Evolutionary conservation across 225 moss, liverwort and hornwort species (phyloP).

Genomic region (Antitrichia curtipendula): DNA sequence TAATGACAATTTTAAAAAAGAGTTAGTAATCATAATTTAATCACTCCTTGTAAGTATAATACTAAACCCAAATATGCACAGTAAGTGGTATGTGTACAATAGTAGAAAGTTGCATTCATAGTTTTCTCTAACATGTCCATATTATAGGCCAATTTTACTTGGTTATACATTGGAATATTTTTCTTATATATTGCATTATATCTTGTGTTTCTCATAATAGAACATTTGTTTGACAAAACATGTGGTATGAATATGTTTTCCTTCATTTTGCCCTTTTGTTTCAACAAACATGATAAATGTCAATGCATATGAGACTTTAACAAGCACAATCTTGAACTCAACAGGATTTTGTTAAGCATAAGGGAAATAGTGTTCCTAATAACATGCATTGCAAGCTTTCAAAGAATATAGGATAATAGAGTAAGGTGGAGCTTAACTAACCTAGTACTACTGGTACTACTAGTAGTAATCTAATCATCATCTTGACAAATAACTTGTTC

Average conservation of each 20-base stretch:
- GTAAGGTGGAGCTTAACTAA: not conserved
- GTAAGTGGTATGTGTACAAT: too few relatives aligned
- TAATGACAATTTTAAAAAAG: too few relatives aligned
- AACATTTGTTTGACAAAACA: not conserved
- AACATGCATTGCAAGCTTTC: not conserved
- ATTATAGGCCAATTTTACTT: not conserved
- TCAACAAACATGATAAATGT: not conserved
- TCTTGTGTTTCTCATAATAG: not conserved
- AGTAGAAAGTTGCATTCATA: not conserved
- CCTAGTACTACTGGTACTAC: too few relatives aligned
- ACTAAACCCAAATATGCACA: too few relatives aligned
- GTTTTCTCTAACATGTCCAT: not conserved
- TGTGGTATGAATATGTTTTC: not conserved
- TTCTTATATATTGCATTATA: too few relatives aligned
- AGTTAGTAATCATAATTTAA: too few relatives aligned
- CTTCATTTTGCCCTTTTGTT: accelerated
- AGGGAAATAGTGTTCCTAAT: not conserved
- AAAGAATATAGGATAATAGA: not conserved
- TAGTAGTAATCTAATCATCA: too few relatives aligned
- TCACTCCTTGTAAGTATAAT: too few relatives aligned
- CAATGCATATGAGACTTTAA: not conserved
- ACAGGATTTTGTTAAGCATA: not conserved
- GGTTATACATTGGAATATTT: too few relatives aligned
- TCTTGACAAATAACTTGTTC: too few relatives aligned
- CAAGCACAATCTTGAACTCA: not conserved